Evolutionary conservation across 345 rosid species (phyloP).

Genomic region (Ailanthus altissimus): DNA sequence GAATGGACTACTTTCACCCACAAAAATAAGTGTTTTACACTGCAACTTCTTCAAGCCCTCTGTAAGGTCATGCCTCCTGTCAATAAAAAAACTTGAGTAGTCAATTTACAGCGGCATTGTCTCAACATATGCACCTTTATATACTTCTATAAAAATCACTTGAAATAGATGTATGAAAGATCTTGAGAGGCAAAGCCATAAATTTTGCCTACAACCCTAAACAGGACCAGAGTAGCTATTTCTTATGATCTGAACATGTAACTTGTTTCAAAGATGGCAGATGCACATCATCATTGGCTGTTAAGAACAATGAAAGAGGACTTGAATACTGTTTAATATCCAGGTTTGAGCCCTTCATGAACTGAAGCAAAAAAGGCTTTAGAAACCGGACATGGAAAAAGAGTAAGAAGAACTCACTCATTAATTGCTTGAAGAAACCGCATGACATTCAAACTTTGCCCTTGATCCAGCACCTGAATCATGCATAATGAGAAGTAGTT

Average conservation of each 20-base stretch:
- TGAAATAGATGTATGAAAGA: neutral
- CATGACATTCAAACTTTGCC: constrained; percentile 61
- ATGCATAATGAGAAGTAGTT: constrained; percentile 10
- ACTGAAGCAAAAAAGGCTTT: neutral
- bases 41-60: constrained; percentile 47
- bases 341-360: neutral
- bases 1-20: constrained; percentile 61
- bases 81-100: constrained; percentile 10
- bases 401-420: constrained; percentile 34
- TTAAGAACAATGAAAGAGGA: neutral
- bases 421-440: constrained; percentile 67
- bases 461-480: constrained; percentile 58
- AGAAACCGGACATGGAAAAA: neutral
- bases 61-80: constrained; percentile 64
- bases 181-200: constrained; percentile 7
- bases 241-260: neutral
- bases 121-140: neutral
- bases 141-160: neutral
- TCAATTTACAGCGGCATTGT: constrained; percentile 18
- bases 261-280: neutral
- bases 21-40: constrained; percentile 58
- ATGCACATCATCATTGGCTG: neutral
- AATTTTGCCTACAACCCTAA: neutral
- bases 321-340: neutral
- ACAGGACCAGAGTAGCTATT: neutral